A percentile compares a stretch with the other conserved stretches of the same genome.
phyloP scores from a whole-genome alignment of 495 filamentous ascomycete genomes.

The Rhypophila decipiens region DNA sequence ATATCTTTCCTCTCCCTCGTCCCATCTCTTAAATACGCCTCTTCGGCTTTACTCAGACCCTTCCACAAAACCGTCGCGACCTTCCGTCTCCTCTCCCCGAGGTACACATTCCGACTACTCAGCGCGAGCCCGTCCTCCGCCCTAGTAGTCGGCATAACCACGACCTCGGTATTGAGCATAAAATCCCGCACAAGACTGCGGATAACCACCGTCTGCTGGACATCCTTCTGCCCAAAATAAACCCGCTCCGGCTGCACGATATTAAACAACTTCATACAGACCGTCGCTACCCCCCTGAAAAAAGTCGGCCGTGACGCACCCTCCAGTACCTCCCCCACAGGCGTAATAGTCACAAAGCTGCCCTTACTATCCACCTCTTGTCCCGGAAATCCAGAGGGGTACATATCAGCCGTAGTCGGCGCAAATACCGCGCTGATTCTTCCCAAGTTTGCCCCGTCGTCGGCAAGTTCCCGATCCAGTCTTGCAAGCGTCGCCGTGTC shows the following conservation, averaged over 20 bases:
- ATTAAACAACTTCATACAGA: conserved; percentile 97
- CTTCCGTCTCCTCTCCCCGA: conserved; percentile 65
- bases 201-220: conserved; percentile 92
- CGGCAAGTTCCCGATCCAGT: conserved; percentile 66
- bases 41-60: conserved; percentile 64
- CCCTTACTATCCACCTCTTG: conserved; percentile 71
- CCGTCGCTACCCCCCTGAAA: conserved; percentile 91
- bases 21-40: conserved; percentile 50
- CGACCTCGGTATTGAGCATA: conserved; percentile 68
- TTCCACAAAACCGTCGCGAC: conserved; percentile 65
- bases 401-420: conserved; percentile 77
- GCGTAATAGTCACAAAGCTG: conserved; percentile 90
- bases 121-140: conserved; percentile 83
- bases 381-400: conserved; percentile 76
- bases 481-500: conserved; percentile 60
- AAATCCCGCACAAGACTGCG: conserved; percentile 83
- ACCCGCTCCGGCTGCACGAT: conserved; percentile 79
- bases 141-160: conserved; percentile 66
- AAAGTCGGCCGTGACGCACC: conserved; percentile 86
- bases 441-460: conserved; percentile 49
- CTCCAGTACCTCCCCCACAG: conserved; percentile 72
- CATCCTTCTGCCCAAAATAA: conserved; percentile 97
- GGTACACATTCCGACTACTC: conserved; percentile 90
- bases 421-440: conserved; percentile 78
- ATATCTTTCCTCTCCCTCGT: conserved; percentile 54